These are phyloP conservation scores for Lodderomyces beijingensis DNA, from an alignment of 1,139 yeast genomes.

Conservation along the genomic window DNA sequence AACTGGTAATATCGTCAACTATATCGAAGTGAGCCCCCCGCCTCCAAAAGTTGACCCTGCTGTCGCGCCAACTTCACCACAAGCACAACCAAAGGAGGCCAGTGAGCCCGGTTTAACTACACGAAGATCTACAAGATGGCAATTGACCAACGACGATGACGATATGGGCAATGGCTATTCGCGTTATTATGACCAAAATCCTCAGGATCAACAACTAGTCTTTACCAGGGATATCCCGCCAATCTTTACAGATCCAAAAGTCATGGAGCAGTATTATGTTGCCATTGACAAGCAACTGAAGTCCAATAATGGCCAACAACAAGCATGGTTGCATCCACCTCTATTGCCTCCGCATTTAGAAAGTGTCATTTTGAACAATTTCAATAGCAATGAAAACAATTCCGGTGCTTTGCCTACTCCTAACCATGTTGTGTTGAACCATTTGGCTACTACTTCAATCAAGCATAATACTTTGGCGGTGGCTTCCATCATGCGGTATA, in stretches of 20 bases:
- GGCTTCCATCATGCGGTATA: constrained; percentile 45
- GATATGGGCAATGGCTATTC: constrained; percentile 82
- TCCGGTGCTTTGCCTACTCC: constrained; percentile 50
- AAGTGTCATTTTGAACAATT: constrained; percentile 43
- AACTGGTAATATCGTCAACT: constrained; percentile 49
- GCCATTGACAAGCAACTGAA: constrained; percentile 70
- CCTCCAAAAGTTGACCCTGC: constrained; percentile 26
- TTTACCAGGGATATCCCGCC: constrained; percentile 80
- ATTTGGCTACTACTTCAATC: constrained; percentile 47
- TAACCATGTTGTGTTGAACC: constrained; percentile 42
- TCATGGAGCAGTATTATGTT: constrained; percentile 58
- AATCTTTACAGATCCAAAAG: constrained; percentile 75
- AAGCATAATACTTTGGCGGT: constrained; percentile 48
- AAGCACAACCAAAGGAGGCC: constrained; percentile 16
- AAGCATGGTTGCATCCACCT: constrained; percentile 67
- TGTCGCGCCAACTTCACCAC: constrained; percentile 35
- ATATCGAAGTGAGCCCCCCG: constrained; percentile 46
- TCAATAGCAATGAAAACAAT: constrained; percentile 43
- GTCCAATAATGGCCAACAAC: constrained; percentile 55
- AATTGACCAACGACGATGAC: constrained; percentile 61
- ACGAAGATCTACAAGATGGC: constrained; percentile 42
- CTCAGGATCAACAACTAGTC: constrained; percentile 24
- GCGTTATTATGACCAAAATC: constrained; percentile 54
- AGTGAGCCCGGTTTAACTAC: constrained; percentile 3
- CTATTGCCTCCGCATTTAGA: constrained; percentile 50